Percentiles rank a stretch among this genome's conserved stretches.
These are phyloP conservation scores for Beta lomatogona DNA, from an alignment of 179 eudicot species.

Conservation along the genomic window DNA sequence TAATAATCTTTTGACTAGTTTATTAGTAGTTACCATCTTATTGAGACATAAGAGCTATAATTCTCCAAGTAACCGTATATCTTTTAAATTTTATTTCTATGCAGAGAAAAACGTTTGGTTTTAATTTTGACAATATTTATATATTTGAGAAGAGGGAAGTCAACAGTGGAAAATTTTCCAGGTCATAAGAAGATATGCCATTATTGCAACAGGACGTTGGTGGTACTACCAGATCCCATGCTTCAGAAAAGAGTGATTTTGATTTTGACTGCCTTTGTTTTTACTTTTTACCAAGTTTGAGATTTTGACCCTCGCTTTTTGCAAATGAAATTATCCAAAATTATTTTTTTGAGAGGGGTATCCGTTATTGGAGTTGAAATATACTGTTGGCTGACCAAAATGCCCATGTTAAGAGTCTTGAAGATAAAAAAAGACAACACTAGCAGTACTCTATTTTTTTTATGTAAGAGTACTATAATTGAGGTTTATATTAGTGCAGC, in stretches of 20 bases:
- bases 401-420: not conserved
- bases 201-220: not conserved
- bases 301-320: not conserved
- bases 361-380: too few relatives aligned
- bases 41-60: too few relatives aligned
- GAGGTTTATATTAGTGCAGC: not conserved
- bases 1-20: too few relatives aligned
- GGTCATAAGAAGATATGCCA: conserved; percentile 23
- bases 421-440: not conserved
- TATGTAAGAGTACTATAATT: not conserved
- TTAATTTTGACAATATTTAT: not conserved
- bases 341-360: too few relatives aligned
- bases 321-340: not conserved
- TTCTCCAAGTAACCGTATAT: too few relatives aligned
- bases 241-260: conserved; percentile 18
- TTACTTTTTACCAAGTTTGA: not conserved
- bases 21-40: too few relatives aligned
- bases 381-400: not conserved
- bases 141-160: not conserved
- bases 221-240: conserved; percentile 16
- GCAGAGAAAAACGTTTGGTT: not conserved
- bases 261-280: conserved; percentile 25
- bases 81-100: too few relatives aligned
- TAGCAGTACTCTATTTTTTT: not conserved
- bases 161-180: conserved; percentile 15